Conservation (phyloP, 2,329 filamentous ascomycete species). For the Sphaerostilbella broomeana region DNA sequence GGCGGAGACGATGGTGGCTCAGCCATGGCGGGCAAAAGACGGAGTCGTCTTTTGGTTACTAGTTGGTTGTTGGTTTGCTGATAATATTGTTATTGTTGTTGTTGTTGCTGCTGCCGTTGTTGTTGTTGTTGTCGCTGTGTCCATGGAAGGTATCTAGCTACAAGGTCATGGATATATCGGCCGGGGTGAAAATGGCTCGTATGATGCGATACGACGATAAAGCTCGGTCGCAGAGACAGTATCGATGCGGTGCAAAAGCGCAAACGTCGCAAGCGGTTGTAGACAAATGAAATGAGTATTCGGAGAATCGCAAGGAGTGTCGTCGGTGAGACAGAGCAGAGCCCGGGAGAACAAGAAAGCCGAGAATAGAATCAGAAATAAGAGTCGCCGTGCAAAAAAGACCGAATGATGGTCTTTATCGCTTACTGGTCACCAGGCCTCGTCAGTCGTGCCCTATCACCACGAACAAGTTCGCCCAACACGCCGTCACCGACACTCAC, state of each 20-base stretch:
- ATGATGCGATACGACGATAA: too few species aligned
- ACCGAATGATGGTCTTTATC: too few species aligned
- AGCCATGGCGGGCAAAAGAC: conserved; percentile 37
- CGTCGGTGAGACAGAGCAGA: neutral
- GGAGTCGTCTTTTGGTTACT: conserved; percentile 1
- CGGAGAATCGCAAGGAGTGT: too few species aligned
- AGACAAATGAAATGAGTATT: too few species aligned
- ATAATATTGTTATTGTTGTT: neutral
- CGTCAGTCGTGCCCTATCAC: conserved; percentile 6
- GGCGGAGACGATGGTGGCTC: conserved; percentile 59
- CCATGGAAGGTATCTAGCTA: too few species aligned
- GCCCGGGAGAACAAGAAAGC: too few species aligned
- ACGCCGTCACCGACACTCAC: conserved; percentile 9
- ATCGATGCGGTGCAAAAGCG: neutral
- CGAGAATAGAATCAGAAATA: neutral
- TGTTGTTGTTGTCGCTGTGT: neutral
- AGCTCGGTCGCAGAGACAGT: too few species aligned
- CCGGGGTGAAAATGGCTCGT: neutral
- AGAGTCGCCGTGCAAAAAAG: neutral
- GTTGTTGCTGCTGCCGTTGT: too few species aligned
- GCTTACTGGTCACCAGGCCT: conserved; percentile 2
- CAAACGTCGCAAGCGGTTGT: too few species aligned
- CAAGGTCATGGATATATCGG: neutral
- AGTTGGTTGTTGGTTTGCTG: conserved; percentile 1
- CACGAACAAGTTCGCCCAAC: neutral